Base-by-base conservation (phyloP, 2,329 filamentous ascomycete genomes). In the Aspergillus uvarum region DNA sequence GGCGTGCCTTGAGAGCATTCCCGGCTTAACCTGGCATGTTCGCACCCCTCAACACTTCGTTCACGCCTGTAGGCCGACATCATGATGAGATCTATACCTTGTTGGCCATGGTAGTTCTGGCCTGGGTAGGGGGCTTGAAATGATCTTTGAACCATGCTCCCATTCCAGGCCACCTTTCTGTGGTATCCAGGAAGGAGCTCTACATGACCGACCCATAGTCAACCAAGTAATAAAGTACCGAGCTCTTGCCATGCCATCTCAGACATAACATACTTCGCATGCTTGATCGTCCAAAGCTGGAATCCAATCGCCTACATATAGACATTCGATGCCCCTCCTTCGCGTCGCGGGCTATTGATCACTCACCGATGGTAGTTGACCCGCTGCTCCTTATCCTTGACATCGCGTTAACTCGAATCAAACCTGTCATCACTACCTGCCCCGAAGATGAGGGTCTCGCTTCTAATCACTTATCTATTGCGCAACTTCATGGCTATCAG, bases 391-490 rank as follows among this genome's bases (percentile, higher is more conserved):
- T 19, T 8, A 19, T 7, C 16, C 4, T 44, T 44, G 6, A 19
- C 38, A 44, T n/a, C 38, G 6, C 16, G 6, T 44, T 19, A 7
- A 1, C 2, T 8, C 38, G 8, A 8, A 10, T 19, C 38, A 44
- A 8, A 44, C 26, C 26, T 16, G 22, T 12, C 19, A 19, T 42
- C n/a, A 24, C 22, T 19, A 6, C 12, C n/a, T 26, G 2, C n/a
- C 2, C 26, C 38, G 42, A 57, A 47, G 5, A 67, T 67, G 65
- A 63, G 26, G 47, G 19, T 62, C 10, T 47, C 35, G 38, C n/a
- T n/a, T 10, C 47, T 35, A 12, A 21, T 59, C 26, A 32, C 35
- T 24, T n/a, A 32, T 38, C 32, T 62, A 7, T 8, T 63, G 16
- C 56, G 60, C 42, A 62, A n/a, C 11, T 16, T 59, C 29, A 12